Conservation (phyloP, 2,329 filamentous ascomycete species). For the Exophiala mesophila region DNA sequence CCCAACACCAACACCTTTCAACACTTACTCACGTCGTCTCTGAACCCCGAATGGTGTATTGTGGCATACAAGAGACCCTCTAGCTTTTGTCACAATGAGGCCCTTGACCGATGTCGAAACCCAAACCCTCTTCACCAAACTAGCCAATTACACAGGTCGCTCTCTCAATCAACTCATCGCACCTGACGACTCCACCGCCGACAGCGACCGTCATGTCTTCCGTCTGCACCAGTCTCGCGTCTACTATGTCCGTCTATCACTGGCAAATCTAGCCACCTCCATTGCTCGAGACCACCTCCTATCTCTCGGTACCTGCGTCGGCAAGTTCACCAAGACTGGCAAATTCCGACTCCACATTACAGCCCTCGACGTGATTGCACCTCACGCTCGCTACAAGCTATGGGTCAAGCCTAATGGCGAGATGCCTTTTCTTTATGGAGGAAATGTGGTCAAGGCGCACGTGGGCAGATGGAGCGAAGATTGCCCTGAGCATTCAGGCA, state of each 20-base stretch:
- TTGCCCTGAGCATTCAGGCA: constrained; percentile 86
- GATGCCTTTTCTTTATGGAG: constrained; percentile 95
- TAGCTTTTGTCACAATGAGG: constrained; percentile 64
- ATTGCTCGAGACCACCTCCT: constrained; percentile 77
- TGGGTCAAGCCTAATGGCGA: constrained; percentile 96
- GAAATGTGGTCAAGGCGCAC: constrained; percentile 78
- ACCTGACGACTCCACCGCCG: constrained; percentile 61
- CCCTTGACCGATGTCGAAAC: constrained; percentile 64
- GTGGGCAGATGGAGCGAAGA: constrained; percentile 84
- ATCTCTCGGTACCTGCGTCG: constrained; percentile 82
- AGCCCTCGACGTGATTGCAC: constrained; percentile 79
- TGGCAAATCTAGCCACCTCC: constrained; percentile 87
- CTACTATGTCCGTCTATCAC: constrained; percentile 84
- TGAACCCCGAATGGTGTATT: no score
- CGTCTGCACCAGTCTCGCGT: constrained; percentile 76
- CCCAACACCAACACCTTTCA: background rate
- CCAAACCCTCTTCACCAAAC: constrained; percentile 78
- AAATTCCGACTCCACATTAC: constrained; percentile 96
- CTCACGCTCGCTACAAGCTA: constrained; percentile 91
- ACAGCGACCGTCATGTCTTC: constrained; percentile 77
- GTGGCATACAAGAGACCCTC: no score
- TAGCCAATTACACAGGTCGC: constrained; percentile 86
- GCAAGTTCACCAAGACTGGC: constrained; percentile 93
- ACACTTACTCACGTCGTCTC: background rate
- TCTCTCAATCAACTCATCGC: constrained; percentile 81